A percentile compares a stretch with the other conserved stretches of the same genome.
Conservation (phyloP, 192 early-diverging fungal species). For the Neocallimastix lanati region DNA sequence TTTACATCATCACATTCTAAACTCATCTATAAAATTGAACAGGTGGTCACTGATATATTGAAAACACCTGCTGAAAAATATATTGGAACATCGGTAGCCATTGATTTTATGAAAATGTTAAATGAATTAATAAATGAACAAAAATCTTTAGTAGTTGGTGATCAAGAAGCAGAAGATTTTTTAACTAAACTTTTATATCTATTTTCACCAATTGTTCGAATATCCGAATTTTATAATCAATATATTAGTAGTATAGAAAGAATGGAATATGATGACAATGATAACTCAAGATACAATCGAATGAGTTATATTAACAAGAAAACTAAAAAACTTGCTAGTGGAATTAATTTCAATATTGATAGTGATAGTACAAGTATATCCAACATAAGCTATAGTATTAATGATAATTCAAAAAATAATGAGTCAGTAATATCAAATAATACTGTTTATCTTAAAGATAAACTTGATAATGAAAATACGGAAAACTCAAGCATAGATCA, state of each 20-base stretch:
- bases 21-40: constrained; percentile 27
- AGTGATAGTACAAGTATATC: neutral
- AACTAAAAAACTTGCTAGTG: neutral
- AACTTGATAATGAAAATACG: no score
- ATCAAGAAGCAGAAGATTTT: constrained; percentile 38
- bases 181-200: constrained; percentile 33
- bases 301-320: neutral
- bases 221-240: constrained; percentile 31
- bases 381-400: neutral
- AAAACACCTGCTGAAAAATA: constrained; percentile 27
- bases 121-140: constrained; percentile 37
- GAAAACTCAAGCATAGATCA: no score
- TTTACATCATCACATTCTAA: constrained; percentile 33
- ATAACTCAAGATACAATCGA: neutral
- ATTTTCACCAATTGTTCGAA: constrained; percentile 35
- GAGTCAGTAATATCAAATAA: no score
- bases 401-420: neutral
- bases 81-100: constrained; percentile 20
- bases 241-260: neutral
- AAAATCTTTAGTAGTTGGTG: constrained; percentile 30
- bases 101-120: constrained; percentile 41
- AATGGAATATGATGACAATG: neutral
- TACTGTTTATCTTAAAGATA: no score
- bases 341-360: neutral
- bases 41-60: constrained; percentile 25